These are phyloP conservation scores for Populus ilicifolia DNA, from an alignment of 345 rosid genomes.

Conservation along the genomic window DNA sequence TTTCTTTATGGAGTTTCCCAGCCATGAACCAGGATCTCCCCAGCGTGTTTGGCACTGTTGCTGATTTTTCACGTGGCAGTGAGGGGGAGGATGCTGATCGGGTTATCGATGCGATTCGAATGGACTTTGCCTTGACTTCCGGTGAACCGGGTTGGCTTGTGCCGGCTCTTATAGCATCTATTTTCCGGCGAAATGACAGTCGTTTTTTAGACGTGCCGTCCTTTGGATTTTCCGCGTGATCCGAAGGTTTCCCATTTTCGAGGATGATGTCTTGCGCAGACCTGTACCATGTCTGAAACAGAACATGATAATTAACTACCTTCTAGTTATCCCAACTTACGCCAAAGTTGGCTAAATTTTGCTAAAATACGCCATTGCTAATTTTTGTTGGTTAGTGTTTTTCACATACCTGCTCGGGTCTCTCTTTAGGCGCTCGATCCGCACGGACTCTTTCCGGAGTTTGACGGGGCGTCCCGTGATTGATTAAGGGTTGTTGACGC, in stretches of 20 bases:
- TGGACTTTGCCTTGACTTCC: conserved; percentile 18
- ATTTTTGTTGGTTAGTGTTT: neutral
- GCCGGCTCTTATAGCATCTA: conserved; percentile 24
- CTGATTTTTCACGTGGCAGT: neutral
- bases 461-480: neutral
- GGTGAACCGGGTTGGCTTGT: conserved; percentile 32
- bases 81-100: conserved; percentile 12
- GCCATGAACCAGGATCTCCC: neutral
- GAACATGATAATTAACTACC: neutral
- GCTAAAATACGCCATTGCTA: neutral
- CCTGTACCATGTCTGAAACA: conserved; percentile 28
- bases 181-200: conserved; percentile 20
- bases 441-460: neutral
- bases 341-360: too few species aligned
- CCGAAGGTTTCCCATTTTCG: conserved; percentile 24
- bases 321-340: neutral
- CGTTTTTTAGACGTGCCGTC: conserved; percentile 18
- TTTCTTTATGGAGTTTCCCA: neutral
- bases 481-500: conserved; percentile 6
- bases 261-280: conserved; percentile 17
- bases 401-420: neutral
- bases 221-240: conserved; percentile 8
- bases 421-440: neutral
- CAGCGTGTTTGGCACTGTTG: neutral
- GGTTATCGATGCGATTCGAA: neutral